Conservation (phyloP, 2,329 filamentous ascomycete species). For the Knufia petricola region DNA sequence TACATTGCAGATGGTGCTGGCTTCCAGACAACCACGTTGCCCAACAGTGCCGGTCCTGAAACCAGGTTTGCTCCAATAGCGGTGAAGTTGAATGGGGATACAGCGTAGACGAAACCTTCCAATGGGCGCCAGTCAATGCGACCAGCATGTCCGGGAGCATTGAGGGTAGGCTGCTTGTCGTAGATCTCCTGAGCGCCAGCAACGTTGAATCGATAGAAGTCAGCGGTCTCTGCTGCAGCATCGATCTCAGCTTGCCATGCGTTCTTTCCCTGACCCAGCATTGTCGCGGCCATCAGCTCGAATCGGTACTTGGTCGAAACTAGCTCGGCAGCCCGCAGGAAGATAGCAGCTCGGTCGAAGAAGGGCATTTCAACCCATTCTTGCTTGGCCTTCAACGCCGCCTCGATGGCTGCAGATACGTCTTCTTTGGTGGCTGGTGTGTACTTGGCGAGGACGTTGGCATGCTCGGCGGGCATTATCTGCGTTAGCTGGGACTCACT, state of each 20-base stretch:
- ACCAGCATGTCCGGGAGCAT: conserved; percentile 19
- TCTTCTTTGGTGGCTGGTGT: conserved; percentile 27
- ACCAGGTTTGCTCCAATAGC: conserved; percentile 33
- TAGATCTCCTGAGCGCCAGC: conserved; percentile 29
- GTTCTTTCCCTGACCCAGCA: conserved; percentile 35
- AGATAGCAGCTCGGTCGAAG: conserved; percentile 29
- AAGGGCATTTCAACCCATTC: conserved; percentile 29
- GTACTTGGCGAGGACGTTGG: conserved; percentile 30
- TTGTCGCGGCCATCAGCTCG: conserved; percentile 31
- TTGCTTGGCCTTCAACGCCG: conserved; percentile 28
- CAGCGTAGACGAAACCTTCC: conserved; percentile 35
- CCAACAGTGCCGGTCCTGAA: conserved; percentile 30
- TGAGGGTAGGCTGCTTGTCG: conserved; percentile 29
- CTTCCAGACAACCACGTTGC: conserved; percentile 38
- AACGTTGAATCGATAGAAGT: conserved; percentile 31
- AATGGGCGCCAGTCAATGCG: conserved; percentile 31
- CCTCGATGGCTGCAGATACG: conserved; percentile 26
- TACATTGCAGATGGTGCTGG: conserved; percentile 30
- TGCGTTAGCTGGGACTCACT: not conserved
- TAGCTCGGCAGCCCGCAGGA: conserved; percentile 28
- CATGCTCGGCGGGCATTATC: conserved; percentile 29
- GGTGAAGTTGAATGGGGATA: conserved; percentile 38
- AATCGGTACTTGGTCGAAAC: conserved; percentile 24
- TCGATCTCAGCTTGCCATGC: conserved; percentile 33
- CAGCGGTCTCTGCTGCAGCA: conserved; percentile 28